Percentiles rank a stretch among this genome's conserved stretches.
Evolutionary conservation across 768 basidiomycete genomes (phyloP).

Genomic region (Suillus subaureus): DNA sequence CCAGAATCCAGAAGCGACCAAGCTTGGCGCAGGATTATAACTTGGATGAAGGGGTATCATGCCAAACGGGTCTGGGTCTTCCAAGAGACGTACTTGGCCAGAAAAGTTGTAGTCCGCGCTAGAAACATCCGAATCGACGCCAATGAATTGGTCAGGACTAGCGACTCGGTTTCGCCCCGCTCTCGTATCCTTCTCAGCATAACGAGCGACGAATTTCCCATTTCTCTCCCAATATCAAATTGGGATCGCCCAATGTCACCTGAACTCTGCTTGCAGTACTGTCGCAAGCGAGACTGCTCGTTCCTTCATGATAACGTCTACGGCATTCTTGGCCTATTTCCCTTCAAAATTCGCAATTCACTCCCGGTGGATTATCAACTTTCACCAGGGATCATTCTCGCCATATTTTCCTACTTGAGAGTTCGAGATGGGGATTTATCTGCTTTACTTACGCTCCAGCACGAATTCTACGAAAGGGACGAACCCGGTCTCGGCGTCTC

Average conservation of each 20-base stretch:
- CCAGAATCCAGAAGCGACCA: not conserved
- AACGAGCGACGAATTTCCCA: not conserved
- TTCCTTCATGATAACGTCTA: slow-evolving; percentile 6
- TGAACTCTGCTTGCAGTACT: slow-evolving; percentile 1
- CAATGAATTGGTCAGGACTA: not conserved
- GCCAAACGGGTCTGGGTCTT: slow-evolving; percentile 1
- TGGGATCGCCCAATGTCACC: slow-evolving; percentile 3
- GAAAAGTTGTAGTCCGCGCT: not conserved
- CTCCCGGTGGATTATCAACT: not conserved
- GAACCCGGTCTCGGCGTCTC: not conserved
- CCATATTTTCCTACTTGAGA: not conserved
- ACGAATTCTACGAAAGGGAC: not conserved
- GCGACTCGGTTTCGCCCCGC: not conserved
- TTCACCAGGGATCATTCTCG: slow-evolving; percentile 1
- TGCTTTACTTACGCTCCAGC: slow-evolving; percentile 1
- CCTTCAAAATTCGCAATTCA: not conserved
- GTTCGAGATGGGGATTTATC: not conserved
- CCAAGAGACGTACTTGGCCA: not conserved
- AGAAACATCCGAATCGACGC: slow-evolving; percentile 1
- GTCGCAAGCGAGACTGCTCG: not conserved
- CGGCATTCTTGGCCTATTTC: not conserved
- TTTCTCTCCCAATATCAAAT: not conserved
- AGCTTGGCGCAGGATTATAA: slow-evolving; percentile 2
- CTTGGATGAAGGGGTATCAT: slow-evolving; percentile 3
- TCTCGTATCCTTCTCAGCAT: not conserved